Evolutionary conservation across 495 filamentous ascomycete genomes (phyloP).

Genomic region (Tuber magnatum): DNA sequence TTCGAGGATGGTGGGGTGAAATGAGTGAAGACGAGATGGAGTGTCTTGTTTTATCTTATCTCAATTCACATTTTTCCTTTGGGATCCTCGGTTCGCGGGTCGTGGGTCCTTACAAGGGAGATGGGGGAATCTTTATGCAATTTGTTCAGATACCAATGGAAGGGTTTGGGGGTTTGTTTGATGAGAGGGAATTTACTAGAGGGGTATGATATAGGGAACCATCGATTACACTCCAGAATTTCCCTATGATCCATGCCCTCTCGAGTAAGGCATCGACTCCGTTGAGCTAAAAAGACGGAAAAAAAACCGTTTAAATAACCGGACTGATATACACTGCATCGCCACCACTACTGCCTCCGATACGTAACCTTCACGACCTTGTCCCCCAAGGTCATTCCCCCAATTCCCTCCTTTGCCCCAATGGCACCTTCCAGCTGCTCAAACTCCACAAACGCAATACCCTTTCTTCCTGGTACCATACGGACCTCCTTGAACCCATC

Average conservation of each 20-base stretch:
- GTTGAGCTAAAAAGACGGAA: not conserved
- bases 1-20: conserved; percentile 26
- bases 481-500: conserved; percentile 93
- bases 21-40: not conserved
- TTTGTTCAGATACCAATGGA: not conserved
- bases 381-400: conserved; percentile 76
- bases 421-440: conserved; percentile 83
- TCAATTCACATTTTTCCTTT: not conserved
- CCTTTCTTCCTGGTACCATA: conserved; percentile 74
- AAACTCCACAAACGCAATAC: conserved; percentile 96
- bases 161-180: not conserved
- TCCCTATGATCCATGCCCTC: not conserved
- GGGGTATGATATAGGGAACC: not conserved
- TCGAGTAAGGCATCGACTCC: not conserved
- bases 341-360: conserved; percentile 64
- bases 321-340: not conserved
- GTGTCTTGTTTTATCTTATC: conserved; percentile 4
- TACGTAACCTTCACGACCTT: conserved; percentile 72
- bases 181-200: not conserved
- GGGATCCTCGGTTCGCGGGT: not conserved
- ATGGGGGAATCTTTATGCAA: not conserved
- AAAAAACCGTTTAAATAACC: not conserved
- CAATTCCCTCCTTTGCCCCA: conserved; percentile 87
- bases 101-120: not conserved
- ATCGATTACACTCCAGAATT: not conserved